Evolutionary conservation across 164 flowering plant species (phyloP), one percentile per base, ranked within the genome.

Genomic region (Stephania yunnanensis): DNA sequence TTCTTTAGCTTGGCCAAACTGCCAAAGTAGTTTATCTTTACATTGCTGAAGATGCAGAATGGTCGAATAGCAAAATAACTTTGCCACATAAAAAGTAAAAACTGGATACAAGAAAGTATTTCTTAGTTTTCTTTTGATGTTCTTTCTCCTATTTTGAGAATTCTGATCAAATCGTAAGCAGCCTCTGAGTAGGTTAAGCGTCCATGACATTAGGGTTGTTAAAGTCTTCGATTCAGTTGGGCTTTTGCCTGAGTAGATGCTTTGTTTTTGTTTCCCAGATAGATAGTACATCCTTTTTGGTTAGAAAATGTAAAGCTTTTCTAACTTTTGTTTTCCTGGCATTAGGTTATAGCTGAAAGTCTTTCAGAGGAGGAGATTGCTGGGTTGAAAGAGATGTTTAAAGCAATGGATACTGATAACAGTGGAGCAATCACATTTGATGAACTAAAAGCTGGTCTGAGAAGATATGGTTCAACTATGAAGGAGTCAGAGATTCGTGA

Each of bases 401-500:
- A 69, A 73, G 84, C 99, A 68, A 94, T 94, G 98, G 98, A 94
- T 79, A 94, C 98, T 63, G 97, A 94, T 81, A 92, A 84, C 74
- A 93, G 99, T 81, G 99, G 99, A 79, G 97, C 99, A 73, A 95
- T 95, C 78, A 93, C 99, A 73, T 95, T 92, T 83, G 99, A 93
- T 82, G 98, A 94, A 82, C 87, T 94, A 22, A 92, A 92, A 86
- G 95, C 92, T 84, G 98, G 98, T 78, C 81, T 95, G 82, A 83
- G 86, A 84, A 90, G 91, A 91, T 95, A 93, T 75, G 99, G 99
- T 76, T 95, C 99, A 25, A 95, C 91, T 71, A 42, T 95, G 87
- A 92, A 95, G 83, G 97, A 95, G 76, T 88, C 87, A 15, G 99
- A 95, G 83, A 95, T 95, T 68, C 94, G 93, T 52, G 91, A 89